A percentile compares a stretch with the other conserved stretches of the same genome.
Evolutionary conservation across 345 rosid species (phyloP).

Genomic region (Eucalyptus regnans): DNA sequence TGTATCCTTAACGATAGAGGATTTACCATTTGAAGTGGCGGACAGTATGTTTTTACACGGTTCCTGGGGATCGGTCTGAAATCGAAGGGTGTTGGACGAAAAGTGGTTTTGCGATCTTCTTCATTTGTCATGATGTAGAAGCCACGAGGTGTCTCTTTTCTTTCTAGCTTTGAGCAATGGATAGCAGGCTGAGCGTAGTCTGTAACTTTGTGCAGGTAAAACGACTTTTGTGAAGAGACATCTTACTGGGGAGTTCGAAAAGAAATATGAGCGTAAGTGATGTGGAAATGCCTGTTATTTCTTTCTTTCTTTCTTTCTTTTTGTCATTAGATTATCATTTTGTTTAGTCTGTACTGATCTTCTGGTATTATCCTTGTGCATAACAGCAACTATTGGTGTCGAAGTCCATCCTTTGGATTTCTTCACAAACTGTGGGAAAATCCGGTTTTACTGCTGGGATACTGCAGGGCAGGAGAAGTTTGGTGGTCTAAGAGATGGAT

Average conservation of each 20-base stretch:
- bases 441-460: slow-evolving; percentile 96
- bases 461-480: slow-evolving; percentile 97
- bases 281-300: background rate
- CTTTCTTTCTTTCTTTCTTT: background rate
- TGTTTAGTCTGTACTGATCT: background rate
- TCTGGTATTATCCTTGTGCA: background rate
- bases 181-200: background rate
- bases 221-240: slow-evolving; percentile 95
- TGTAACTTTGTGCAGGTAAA: slow-evolving; percentile 35
- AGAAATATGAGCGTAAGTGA: slow-evolving; percentile 88
- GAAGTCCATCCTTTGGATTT: slow-evolving; percentile 96
- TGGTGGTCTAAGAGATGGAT: slow-evolving; percentile 95
- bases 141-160: background rate
- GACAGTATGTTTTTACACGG: background rate
- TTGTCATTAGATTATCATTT: background rate
- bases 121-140: background rate
- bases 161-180: background rate
- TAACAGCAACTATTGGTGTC: slow-evolving; percentile 84
- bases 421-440: slow-evolving; percentile 83
- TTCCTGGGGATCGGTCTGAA: background rate
- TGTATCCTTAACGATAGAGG: background rate
- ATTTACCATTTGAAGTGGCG: background rate
- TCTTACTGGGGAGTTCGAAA: slow-evolving; percentile 93
- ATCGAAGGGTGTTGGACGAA: background rate
- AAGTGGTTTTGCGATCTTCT: background rate